These are phyloP conservation scores for Daldinia grandis DNA, from an alignment of 495 filamentous ascomycete species.

Conservation along the genomic window DNA sequence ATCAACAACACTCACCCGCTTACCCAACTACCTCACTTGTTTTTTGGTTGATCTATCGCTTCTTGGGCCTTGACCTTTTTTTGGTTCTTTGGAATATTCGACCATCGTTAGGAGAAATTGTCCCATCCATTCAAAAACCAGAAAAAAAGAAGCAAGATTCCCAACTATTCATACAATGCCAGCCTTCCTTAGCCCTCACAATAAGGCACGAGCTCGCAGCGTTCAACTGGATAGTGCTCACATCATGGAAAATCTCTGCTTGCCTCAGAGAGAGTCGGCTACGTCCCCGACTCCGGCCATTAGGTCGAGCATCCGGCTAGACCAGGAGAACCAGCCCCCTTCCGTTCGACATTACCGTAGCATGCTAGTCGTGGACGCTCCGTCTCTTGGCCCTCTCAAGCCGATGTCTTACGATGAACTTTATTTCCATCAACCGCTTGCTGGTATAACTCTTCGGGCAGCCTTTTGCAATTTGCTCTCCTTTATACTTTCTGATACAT, in stretches of 20 bases:
- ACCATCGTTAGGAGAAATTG: constrained; percentile 44
- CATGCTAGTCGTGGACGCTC: constrained; percentile 59
- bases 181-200: constrained; percentile 54
- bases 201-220: constrained; percentile 54
- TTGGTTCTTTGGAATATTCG: constrained; percentile 50
- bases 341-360: constrained; percentile 55
- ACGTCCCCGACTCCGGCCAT: constrained; percentile 38
- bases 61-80: constrained; percentile 50
- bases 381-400: constrained; percentile 55
- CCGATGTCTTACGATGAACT: constrained; percentile 60
- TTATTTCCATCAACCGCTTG: constrained; percentile 44
- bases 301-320: constrained; percentile 50
- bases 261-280: constrained; percentile 33
- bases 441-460: constrained; percentile 50
- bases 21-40: constrained; percentile 19
- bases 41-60: constrained; percentile 50
- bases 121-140: constrained; percentile 40
- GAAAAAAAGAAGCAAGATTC: constrained; percentile 19
- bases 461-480: constrained; percentile 37
- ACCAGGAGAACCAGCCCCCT: constrained; percentile 46
- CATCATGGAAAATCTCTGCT: constrained; percentile 39
- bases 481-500: constrained; percentile 11
- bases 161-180: constrained; percentile 43
- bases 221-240: constrained; percentile 55
- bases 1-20: constrained; percentile 23